Percentiles rank a stretch among this genome's conserved stretches.
Conservation (phyloP, 176 grass and related monocot species). For the Cocos nucifera region DNA sequence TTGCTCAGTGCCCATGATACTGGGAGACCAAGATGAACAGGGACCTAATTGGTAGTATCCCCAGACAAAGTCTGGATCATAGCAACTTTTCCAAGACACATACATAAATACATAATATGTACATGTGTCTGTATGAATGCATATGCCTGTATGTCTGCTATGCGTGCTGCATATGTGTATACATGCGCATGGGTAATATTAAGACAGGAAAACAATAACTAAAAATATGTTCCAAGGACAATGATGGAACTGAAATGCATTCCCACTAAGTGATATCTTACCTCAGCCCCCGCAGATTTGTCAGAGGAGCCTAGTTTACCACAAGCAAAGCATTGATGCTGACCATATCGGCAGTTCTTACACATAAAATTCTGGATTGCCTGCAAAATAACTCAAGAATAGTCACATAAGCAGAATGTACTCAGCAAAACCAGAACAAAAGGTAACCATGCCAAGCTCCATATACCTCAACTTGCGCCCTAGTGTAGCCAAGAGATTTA, state of each 20-base stretch:
- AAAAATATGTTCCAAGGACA: not conserved
- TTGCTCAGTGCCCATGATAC: too few relatives aligned
- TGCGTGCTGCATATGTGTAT: too few relatives aligned
- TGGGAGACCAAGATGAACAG: too few relatives aligned
- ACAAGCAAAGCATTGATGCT: constrained; percentile 92
- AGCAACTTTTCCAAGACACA: too few relatives aligned
- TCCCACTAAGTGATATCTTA: constrained; percentile 14
- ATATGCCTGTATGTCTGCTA: too few relatives aligned
- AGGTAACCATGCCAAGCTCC: constrained; percentile 10
- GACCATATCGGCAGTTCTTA: constrained; percentile 68
- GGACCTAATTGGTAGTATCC: too few relatives aligned
- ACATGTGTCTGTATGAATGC: too few relatives aligned
- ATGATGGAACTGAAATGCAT: not conserved
- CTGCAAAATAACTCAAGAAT: constrained; percentile 33
- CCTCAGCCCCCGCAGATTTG: constrained; percentile 53
- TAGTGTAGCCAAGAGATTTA: constrained; percentile 49
- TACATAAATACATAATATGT: too few relatives aligned
- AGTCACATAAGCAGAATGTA: not conserved
- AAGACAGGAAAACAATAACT: too few relatives aligned
- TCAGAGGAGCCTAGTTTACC: constrained; percentile 67
- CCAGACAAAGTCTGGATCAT: too few relatives aligned
- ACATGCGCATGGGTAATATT: too few relatives aligned
- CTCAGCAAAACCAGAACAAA: constrained; percentile 21
- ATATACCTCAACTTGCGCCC: constrained; percentile 53
- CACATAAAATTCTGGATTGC: constrained; percentile 70